Percentiles rank a stretch among this genome's conserved stretches.
Evolutionary conservation across 345 rosid species (phyloP).

Genomic region (Melaleuca alternifolia): DNA sequence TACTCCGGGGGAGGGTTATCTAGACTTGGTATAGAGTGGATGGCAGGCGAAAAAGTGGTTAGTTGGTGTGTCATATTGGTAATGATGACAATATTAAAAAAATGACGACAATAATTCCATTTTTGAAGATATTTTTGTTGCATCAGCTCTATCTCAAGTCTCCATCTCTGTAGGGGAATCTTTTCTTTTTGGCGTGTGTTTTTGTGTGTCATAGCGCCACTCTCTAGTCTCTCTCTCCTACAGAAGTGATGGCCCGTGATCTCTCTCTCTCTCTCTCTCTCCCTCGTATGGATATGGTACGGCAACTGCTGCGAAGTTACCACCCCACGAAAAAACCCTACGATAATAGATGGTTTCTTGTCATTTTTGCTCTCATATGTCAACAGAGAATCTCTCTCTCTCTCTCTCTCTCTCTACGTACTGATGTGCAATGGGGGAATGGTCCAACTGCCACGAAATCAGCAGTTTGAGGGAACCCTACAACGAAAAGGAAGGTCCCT

Average conservation of each 20-base stretch:
- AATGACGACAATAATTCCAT: not conserved
- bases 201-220: not conserved
- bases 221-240: not conserved
- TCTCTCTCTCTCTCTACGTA: not conserved
- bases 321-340: not conserved
- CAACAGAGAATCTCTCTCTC: not conserved
- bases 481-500: not conserved
- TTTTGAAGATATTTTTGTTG: not conserved
- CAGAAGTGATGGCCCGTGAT: not conserved
- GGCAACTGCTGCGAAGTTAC: not conserved
- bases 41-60: not conserved
- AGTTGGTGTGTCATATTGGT: not conserved
- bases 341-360: not conserved
- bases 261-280: not conserved
- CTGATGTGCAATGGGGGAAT: not conserved
- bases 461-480: not conserved
- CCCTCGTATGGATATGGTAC: not conserved
- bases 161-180: not conserved
- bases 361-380: not conserved
- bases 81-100: not conserved
- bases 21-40: not conserved
- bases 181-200: not conserved
- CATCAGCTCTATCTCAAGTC: not conserved
- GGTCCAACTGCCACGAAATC: not conserved
- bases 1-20: not conserved